These are phyloP conservation scores for Spathaspora sp. DNA, from an alignment of 1,139 yeast genomes.

Conservation along the genomic window DNA sequence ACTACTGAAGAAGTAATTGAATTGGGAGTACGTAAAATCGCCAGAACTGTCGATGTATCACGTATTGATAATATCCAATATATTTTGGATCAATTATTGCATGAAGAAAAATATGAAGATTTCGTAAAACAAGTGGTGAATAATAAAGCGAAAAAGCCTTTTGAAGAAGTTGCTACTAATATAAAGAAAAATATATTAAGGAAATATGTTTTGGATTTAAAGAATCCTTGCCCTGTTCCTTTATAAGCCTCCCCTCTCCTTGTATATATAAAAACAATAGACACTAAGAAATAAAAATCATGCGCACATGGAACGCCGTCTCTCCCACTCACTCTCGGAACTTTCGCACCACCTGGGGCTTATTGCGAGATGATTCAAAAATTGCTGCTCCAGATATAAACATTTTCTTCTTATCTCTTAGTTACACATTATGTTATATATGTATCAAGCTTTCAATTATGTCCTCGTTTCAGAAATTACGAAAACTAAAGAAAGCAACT, in stretches of 20 bases:
- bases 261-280: background rate
- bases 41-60: conserved; percentile 23
- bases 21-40: conserved; percentile 28
- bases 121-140: conserved; percentile 28
- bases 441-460: background rate
- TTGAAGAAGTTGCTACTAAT: conserved; percentile 23
- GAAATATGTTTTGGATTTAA: conserved; percentile 38
- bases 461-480: background rate
- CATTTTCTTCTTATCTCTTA: background rate
- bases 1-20: conserved; percentile 38
- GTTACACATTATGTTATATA: background rate
- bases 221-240: conserved; percentile 36
- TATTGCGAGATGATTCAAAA: too few relatives aligned
- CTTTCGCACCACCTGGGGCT: too few relatives aligned
- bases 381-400: background rate
- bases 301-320: too few relatives aligned
- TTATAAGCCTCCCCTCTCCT: conserved; percentile 4
- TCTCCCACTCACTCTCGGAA: too few relatives aligned
- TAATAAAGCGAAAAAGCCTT: conserved; percentile 24
- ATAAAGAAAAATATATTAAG: conserved; percentile 43
- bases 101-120: conserved; percentile 23
- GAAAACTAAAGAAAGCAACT: background rate
- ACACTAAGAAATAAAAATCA: background rate
- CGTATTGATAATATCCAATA: conserved; percentile 29
- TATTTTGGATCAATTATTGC: conserved; percentile 36